Evolutionary conservation across 73 alveolate species (phyloP).

Genomic region (Stentor coeruleus): DNA sequence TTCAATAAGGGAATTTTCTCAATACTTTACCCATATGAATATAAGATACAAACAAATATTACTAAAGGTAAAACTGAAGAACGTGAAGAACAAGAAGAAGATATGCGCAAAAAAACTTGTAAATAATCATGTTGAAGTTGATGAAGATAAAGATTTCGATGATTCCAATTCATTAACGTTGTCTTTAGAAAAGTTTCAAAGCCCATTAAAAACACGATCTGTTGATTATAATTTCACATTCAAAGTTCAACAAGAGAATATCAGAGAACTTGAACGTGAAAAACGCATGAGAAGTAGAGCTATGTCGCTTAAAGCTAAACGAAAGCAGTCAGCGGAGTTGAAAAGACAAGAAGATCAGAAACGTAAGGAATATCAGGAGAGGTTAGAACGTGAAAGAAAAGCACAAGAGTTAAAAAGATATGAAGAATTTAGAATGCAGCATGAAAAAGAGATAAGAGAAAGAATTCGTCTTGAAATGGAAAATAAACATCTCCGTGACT

Average conservation of each 20-base stretch:
- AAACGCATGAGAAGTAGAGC: not conserved
- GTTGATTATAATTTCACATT: no score
- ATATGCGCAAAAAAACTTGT: not conserved
- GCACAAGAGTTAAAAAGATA: not conserved
- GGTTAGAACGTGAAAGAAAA: not conserved
- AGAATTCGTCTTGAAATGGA: not conserved
- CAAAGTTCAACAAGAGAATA: no score
- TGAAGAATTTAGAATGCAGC: not conserved
- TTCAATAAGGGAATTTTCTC: not conserved
- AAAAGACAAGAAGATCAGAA: no score
- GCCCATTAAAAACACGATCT: not conserved
- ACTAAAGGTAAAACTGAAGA: not conserved
- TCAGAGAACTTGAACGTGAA: slow-evolving; percentile 1
- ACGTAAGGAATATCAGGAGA: not conserved
- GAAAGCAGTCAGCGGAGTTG: not conserved
- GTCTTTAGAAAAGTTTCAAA: not conserved
- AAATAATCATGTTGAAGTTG: not conserved
- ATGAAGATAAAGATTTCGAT: not conserved
- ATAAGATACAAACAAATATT: not conserved
- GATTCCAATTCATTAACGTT: not conserved
- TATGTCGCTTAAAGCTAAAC: not conserved
- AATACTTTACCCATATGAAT: not conserved
- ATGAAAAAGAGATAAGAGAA: not conserved
- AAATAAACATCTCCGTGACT: not conserved
- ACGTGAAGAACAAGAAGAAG: not conserved